These are phyloP conservation scores for Grosmannia huntii DNA, from an alignment of 2,329 filamentous ascomycete genomes.

Conservation along the genomic window DNA sequence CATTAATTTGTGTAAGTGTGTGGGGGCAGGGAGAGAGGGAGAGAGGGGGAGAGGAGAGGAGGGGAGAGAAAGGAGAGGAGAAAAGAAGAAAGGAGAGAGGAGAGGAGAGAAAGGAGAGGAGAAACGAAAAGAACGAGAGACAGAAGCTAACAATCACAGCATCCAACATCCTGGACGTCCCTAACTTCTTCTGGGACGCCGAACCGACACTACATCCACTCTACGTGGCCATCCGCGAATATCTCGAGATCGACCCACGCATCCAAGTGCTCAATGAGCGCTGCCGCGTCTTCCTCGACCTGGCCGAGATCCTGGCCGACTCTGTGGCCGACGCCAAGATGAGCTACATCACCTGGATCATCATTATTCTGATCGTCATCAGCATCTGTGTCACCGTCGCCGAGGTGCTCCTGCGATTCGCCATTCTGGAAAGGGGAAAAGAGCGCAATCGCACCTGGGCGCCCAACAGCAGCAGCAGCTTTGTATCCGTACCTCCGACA, in stretches of 20 bases:
- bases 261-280: constrained; percentile 96
- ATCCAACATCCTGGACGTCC: constrained; percentile 89
- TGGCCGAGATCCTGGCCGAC: constrained; percentile 89
- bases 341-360: constrained; percentile 94
- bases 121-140: neutral
- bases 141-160: constrained; percentile 33
- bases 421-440: constrained; percentile 44
- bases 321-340: constrained; percentile 89
- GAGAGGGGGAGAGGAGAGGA: neutral
- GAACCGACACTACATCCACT: constrained; percentile 91
- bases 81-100: neutral
- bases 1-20: constrained; percentile 80
- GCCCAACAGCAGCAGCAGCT: neutral
- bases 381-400: constrained; percentile 84
- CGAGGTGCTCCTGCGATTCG: constrained; percentile 80
- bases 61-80: neutral
- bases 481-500: neutral
- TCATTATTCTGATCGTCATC: constrained; percentile 84
- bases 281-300: constrained; percentile 89
- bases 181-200: constrained; percentile 97
- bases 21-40: neutral
- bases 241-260: constrained; percentile 91
- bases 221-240: constrained; percentile 89
- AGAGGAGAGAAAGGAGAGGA: too few relatives aligned
- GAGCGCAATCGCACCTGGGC: constrained; percentile 16